Evolutionary conservation across 1,284 basidiomycete species (phyloP).

Genomic region (Austroboletus novae-zelandiae): DNA sequence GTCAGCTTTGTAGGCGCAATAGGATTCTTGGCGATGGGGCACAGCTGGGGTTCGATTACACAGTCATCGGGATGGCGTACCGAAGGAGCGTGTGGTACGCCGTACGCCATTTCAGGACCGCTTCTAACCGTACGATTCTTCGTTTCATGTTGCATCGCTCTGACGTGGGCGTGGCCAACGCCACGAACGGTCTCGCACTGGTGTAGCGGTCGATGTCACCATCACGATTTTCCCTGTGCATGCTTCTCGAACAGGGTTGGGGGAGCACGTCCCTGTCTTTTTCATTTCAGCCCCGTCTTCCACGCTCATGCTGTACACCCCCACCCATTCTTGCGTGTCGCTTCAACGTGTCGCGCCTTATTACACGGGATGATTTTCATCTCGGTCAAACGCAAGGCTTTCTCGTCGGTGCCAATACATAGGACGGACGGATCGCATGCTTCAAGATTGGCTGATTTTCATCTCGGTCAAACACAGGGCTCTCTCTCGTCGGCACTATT

Average conservation of each 20-base stretch:
- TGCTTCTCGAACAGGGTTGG: constrained; percentile 15
- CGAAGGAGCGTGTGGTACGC: constrained; percentile 20
- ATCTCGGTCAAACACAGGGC: neutral
- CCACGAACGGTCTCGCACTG: constrained; percentile 11
- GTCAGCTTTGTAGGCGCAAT: constrained; percentile 9
- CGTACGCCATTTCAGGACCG: constrained; percentile 12
- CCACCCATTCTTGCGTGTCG: neutral
- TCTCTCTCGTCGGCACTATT: constrained; percentile 21
- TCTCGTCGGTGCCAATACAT: too few species aligned
- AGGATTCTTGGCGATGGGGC: neutral
- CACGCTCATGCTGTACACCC: too few species aligned
- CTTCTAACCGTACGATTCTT: constrained; percentile 17
- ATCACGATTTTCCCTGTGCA: constrained; percentile 13
- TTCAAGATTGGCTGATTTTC: constrained; percentile 13
- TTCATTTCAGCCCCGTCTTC: too few species aligned
- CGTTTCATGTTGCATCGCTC: neutral
- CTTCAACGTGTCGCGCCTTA: neutral
- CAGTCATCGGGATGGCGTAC: constrained; percentile 13
- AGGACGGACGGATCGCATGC: too few species aligned
- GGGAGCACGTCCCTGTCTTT: constrained; percentile 10
- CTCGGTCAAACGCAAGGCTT: too few species aligned
- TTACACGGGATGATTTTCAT: constrained; percentile 9
- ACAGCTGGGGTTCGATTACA: constrained; percentile 8
- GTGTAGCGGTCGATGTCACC: constrained; percentile 17
- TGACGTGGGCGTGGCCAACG: constrained; percentile 15